A percentile compares a stretch with the other conserved stretches of the same genome.
These are phyloP conservation scores for Cystofilobasidium capitatum DNA, from an alignment of 768 basidiomycete genomes.

Conservation along the genomic window DNA sequence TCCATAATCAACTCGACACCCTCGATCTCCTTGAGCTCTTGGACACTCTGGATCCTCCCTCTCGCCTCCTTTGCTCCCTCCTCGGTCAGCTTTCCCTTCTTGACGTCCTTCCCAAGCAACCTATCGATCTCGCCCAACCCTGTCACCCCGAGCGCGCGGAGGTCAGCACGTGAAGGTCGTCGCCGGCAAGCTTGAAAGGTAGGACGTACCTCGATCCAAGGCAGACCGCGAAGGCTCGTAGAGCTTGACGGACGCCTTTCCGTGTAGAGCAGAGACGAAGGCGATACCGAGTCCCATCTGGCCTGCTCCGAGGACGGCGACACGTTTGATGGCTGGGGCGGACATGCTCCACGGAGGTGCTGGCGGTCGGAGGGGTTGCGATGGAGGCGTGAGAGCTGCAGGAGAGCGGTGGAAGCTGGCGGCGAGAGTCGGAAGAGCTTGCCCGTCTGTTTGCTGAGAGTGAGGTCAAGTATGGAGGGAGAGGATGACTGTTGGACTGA, in stretches of 20 bases:
- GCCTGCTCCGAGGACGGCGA: slow-evolving; percentile 37
- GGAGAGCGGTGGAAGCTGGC: too few species aligned
- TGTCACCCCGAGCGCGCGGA: neutral
- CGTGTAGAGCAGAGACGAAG: slow-evolving; percentile 71
- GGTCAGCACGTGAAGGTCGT: neutral
- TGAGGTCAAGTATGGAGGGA: too few species aligned
- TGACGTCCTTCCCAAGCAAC: slow-evolving; percentile 77
- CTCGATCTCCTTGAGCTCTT: slow-evolving; percentile 51
- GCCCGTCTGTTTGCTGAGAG: too few species aligned
- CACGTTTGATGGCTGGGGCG: slow-evolving; percentile 28
- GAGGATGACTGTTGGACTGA: too few species aligned
- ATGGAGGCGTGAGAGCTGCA: too few species aligned
- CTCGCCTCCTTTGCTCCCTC: slow-evolving; percentile 65
- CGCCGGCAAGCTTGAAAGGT: slow-evolving; percentile 37
- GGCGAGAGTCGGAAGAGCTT: too few species aligned
- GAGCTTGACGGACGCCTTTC: slow-evolving; percentile 74
- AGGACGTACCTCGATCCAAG: slow-evolving; percentile 57
- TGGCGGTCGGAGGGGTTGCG: too few species aligned
- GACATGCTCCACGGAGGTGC: too few species aligned
- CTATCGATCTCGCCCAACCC: slow-evolving; percentile 48
- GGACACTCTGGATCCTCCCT: slow-evolving; percentile 54
- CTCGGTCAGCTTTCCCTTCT: slow-evolving; percentile 63
- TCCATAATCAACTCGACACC: slow-evolving; percentile 89
- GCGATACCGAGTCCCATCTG: slow-evolving; percentile 79
- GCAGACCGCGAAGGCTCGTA: slow-evolving; percentile 69